A percentile compares a stretch with the other conserved stretches of the same genome.
Conservation (phyloP, 2,329 filamentous ascomycete species). For the Apiospora kogelbergensis region DNA sequence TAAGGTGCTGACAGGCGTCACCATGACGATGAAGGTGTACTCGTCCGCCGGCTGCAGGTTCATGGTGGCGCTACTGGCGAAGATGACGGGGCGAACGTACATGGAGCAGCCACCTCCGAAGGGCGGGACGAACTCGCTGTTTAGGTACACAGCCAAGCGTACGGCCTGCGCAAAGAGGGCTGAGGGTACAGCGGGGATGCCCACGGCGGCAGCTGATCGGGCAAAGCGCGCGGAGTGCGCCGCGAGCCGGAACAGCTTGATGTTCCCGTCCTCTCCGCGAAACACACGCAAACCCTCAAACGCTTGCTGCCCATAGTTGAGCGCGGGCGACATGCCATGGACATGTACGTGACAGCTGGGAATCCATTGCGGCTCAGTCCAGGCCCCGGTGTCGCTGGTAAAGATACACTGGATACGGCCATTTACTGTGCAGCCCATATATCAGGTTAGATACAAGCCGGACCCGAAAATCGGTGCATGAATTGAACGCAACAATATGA, state of each 20-base stretch:
- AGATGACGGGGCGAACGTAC: slow-evolving; percentile 67
- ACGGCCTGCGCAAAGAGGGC: slow-evolving; percentile 59
- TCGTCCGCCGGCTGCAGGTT: slow-evolving; percentile 60
- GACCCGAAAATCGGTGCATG: not conserved
- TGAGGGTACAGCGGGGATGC: slow-evolving; percentile 61
- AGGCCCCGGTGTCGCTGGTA: not conserved
- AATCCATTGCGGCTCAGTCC: not conserved
- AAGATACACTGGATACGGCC: slow-evolving; percentile 1
- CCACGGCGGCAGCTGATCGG: slow-evolving; percentile 61
- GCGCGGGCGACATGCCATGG: not conserved
- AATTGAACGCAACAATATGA: not conserved
- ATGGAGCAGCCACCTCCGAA: slow-evolving; percentile 61
- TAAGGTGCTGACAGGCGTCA: slow-evolving; percentile 65
- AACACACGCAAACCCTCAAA: slow-evolving; percentile 1
- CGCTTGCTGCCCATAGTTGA: slow-evolving; percentile 1
- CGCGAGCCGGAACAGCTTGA: slow-evolving; percentile 64
- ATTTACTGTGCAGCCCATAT: not conserved
- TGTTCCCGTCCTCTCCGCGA: slow-evolving; percentile 24
- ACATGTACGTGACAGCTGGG: not conserved
- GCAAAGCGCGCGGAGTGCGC: slow-evolving; percentile 64
- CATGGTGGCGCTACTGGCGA: slow-evolving; percentile 63
- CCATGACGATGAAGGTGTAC: slow-evolving; percentile 63
- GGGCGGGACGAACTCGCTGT: slow-evolving; percentile 68
- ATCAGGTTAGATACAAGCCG: not conserved
- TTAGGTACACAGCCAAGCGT: slow-evolving; percentile 60